Conservation (phyloP, 768 basidiomycete species). For the Lactarius evosmus region DNA sequence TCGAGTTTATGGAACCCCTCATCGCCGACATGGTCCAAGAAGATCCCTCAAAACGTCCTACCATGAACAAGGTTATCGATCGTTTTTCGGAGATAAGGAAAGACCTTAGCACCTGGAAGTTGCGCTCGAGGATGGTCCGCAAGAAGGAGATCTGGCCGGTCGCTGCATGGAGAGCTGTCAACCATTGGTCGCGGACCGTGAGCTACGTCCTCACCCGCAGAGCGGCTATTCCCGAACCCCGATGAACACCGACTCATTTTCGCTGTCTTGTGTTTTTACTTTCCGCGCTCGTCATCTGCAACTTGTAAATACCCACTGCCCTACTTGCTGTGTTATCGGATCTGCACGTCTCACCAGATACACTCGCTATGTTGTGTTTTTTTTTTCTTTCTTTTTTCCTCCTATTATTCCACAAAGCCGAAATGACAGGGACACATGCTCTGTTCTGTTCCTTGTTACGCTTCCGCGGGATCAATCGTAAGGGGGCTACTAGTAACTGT, state of each 20-base stretch:
- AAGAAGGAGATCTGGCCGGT: constrained; percentile 17
- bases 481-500: neutral
- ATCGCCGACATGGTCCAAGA: constrained; percentile 38
- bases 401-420: neutral
- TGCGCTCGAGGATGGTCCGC: constrained; percentile 17
- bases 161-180: neutral
- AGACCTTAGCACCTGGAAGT: constrained; percentile 13
- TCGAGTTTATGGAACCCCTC: constrained; percentile 18
- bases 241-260: neutral
- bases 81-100: constrained; percentile 9
- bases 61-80: constrained; percentile 11
- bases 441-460: neutral
- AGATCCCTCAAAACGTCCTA: constrained; percentile 37
- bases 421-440: neutral
- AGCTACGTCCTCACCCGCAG: constrained; percentile 11
- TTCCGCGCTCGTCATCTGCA: neutral
- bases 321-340: neutral
- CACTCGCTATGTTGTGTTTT: neutral
- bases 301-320: neutral
- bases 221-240: constrained; percentile 20
- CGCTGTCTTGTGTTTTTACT: neutral
- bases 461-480: neutral
- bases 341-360: neutral
- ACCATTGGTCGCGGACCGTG: constrained; percentile 13
- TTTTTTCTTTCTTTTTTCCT: no score